Evolutionary conservation across 768 basidiomycete species (phyloP), one percentile per base, ranked within the genome.

Genomic region (Phylloporus rhodoxanthus): DNA sequence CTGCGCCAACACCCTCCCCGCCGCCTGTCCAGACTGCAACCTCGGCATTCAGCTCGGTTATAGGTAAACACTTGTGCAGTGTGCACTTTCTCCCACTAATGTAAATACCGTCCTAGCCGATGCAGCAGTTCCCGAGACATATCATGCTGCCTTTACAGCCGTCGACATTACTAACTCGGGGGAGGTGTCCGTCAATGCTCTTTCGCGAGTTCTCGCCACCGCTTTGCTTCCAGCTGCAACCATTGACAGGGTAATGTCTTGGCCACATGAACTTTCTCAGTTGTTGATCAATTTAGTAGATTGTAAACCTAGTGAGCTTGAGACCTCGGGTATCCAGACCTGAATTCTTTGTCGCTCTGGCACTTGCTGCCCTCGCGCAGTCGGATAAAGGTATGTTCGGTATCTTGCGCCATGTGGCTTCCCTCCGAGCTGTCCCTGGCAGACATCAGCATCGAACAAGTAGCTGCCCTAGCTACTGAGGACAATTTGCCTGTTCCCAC

Each of bases 311-410:
- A 19, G 91, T 92, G 45, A 89, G 87, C 68, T 84, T 85, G 29
- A 78, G 78, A 51, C 77, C 87, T 38, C 77, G 84, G 44, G 86
- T 97, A 32, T 89, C 90, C 8, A 89, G 82, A 57, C 80, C 85
- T 49, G 93, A 97, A 63, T 94, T 95, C 72, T 94, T 88, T 64
- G 88, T 94, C 10, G 89, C 91, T 9, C 69, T 97, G 21, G 91
- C 89, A 10, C 75, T 97, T 13, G 90, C 89, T 39, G 89, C 90
- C 2, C 72, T 95, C 4, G 90, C 89, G 5, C 93, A 97, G 67
- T 72, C 80, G 5, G 84, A 82, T 4, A 83, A 84, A 78, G 89
- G 89, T 87, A 48, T 21, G 69, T 58, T 6, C 13, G 32, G 26
- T 25, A 8, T 52, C 26, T 57, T 50, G 13, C 45, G 17, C 36